Evolutionary conservation across 2,329 filamentous ascomycete genomes (phyloP), one percentile per base, ranked within the genome.

Genomic region (Microdochium nivale): DNA sequence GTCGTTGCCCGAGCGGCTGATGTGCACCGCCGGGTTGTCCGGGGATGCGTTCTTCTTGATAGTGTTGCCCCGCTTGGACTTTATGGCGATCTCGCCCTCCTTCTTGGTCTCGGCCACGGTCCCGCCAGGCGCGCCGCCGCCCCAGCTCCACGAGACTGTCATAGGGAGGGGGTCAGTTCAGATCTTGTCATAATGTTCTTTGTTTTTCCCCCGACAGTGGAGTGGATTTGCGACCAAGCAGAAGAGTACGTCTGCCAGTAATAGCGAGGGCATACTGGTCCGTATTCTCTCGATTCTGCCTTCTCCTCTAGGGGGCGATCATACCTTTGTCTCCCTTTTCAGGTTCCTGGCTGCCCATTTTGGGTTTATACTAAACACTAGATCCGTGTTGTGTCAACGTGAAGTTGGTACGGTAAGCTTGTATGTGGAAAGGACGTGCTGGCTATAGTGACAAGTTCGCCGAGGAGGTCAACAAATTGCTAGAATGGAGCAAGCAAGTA

Each of bases 141-240:
- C 72, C 80, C 80, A 84, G 62, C 76, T 73, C 82, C 81, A 85
- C 53, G 80, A 80, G 60, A 85, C 83, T 86, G 53, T 11, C 25
- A 19, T 13, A 24, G 14, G 3, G 25, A 8, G 3, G 10, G 46
- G 8, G 24, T 27, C 21, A 25, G 32, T 24, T 21, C 7, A 50
- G 24, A 2, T 9, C 13, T 47, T 4, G 19, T 23, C 4, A 11
- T 47, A 3, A 19, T 19, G n/a, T 3, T 23, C 24, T 7, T n/a
- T n/a, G n/a, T n/a, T n/a, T n/a, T 25, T 7, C 13, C 13, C 8
- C 43, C 24, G 14, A 21, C 24, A n/a, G 4, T 47, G 25, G 19
- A 21, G 10, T 4, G 8, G 19, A 25, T 4, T 24, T 11, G 21
- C 21, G 43, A 23, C 24, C n/a, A n/a, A n/a, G n/a, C n/a, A n/a